A percentile compares a stretch with the other conserved stretches of the same genome.
Evolutionary conservation across 306 rosid genomes (phyloP).

Genomic region (Dalbergia oliveri): DNA sequence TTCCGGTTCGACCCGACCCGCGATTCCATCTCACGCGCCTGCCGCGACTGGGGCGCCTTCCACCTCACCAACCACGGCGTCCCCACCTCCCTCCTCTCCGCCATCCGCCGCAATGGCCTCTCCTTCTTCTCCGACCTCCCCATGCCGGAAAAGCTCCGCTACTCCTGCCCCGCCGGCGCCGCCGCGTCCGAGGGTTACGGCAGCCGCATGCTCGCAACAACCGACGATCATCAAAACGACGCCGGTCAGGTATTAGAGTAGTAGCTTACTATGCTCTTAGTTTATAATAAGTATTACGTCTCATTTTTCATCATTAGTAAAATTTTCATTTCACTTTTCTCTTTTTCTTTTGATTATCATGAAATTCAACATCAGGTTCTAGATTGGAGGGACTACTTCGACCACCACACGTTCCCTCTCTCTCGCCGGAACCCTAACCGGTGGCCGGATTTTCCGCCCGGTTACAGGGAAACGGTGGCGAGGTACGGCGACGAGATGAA

Average conservation of each 20-base stretch:
- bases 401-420: constrained; percentile 87
- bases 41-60: constrained; percentile 87
- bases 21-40: constrained; percentile 59
- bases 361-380: constrained; percentile 35
- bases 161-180: constrained; percentile 61
- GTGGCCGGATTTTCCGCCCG: constrained; percentile 75
- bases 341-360: too few species aligned
- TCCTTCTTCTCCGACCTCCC: constrained; percentile 72
- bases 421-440: constrained; percentile 76
- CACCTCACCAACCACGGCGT: constrained; percentile 83
- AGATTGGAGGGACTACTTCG: constrained; percentile 97
- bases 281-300: too few species aligned
- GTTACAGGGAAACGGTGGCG: constrained; percentile 58
- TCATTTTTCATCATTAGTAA: too few species aligned
- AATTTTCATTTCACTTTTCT: too few species aligned
- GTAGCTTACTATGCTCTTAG: too few species aligned
- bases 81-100: constrained; percentile 54
- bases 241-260: constrained; percentile 18
- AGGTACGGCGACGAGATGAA: constrained; percentile 68
- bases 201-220: constrained; percentile 68
- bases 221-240: constrained; percentile 43
- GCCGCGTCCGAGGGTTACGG: constrained; percentile 92
- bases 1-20: constrained; percentile 61
- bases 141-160: constrained; percentile 66
- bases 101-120: constrained; percentile 59